A percentile compares a stretch with the other conserved stretches of the same genome.
Evolutionary conservation across 2,329 filamentous ascomycete species (phyloP).

Genomic region (Aureobasidium sp.): DNA sequence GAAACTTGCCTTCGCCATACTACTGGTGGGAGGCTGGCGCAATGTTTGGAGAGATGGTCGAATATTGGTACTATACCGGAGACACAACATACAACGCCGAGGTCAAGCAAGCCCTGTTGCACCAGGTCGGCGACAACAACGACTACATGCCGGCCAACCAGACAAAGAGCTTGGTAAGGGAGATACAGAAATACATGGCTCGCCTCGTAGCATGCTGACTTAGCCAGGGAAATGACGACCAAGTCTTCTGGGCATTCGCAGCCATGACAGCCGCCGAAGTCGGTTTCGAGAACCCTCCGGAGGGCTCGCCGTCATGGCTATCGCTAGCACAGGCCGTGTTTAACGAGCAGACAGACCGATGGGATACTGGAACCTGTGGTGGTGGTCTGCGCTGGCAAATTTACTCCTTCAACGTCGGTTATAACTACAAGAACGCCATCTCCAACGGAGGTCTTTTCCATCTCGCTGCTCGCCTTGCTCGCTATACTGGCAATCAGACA

Average conservation of each 20-base stretch:
- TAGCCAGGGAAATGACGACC: slow-evolving; percentile 48
- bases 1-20: slow-evolving; percentile 48
- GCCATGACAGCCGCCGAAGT: slow-evolving; percentile 73
- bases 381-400: slow-evolving; percentile 84
- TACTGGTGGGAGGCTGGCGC: slow-evolving; percentile 67
- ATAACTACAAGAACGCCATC: slow-evolving; percentile 51
- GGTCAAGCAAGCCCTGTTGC: slow-evolving; percentile 51
- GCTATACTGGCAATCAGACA: slow-evolving; percentile 71
- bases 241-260: slow-evolving; percentile 60
- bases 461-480: slow-evolving; percentile 59
- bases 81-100: slow-evolving; percentile 57
- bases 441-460: slow-evolving; percentile 53
- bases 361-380: slow-evolving; percentile 59
- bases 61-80: slow-evolving; percentile 64
- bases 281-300: slow-evolving; percentile 60
- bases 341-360: slow-evolving; percentile 66
- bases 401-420: slow-evolving; percentile 66
- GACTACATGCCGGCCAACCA: slow-evolving; percentile 52
- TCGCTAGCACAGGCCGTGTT: slow-evolving; percentile 71
- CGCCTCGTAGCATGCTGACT: neutral
- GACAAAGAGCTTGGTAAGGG: slow-evolving; percentile 27
- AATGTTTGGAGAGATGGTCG: slow-evolving; percentile 60
- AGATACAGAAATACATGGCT: neutral
- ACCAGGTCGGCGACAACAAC: slow-evolving; percentile 50
- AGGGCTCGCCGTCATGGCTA: slow-evolving; percentile 53